phyloP scores from a whole-genome alignment of 2,329 filamentous ascomycete species.

The Colletotrichum cuscutae region DNA sequence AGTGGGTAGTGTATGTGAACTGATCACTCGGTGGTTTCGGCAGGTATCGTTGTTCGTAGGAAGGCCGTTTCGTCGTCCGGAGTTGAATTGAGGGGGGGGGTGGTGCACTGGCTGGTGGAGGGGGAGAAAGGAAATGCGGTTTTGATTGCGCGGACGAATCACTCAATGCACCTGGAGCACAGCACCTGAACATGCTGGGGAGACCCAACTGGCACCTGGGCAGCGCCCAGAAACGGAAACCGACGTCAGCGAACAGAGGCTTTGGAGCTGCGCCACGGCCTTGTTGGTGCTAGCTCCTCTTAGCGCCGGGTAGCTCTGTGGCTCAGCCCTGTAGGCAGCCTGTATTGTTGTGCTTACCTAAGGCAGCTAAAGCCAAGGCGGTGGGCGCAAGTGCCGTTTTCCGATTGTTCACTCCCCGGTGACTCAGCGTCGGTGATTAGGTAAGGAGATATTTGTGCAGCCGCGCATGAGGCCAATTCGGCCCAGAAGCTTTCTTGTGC shows the following conservation, averaged over 20 bases:
- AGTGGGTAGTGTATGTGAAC: background rate
- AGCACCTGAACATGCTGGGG: background rate
- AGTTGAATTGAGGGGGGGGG: background rate
- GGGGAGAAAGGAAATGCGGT: conserved; percentile 12
- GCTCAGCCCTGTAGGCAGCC: conserved; percentile 21
- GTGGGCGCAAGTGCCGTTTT: background rate
- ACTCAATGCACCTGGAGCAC: conserved; percentile 5
- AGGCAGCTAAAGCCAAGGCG: background rate
- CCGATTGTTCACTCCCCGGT: background rate
- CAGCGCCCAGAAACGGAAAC: conserved; percentile 25
- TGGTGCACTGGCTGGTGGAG: background rate
- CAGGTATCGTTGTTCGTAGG: conserved; percentile 15
- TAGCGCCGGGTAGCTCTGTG: conserved; percentile 9
- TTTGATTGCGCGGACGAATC: conserved; percentile 34
- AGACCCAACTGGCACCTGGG: conserved; percentile 11
- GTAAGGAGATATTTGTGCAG: too few species aligned
- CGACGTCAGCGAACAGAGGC: conserved; percentile 38
- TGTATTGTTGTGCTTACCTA: background rate
- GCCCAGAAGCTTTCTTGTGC: background rate
- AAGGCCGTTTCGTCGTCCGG: conserved; percentile 30
- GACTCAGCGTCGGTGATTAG: too few species aligned
- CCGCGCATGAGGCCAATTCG: background rate
- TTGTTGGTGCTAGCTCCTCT: background rate
- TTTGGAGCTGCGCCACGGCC: conserved; percentile 22
- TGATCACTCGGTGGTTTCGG: conserved; percentile 15